Percentiles rank a stretch among this genome's conserved stretches.
These are phyloP conservation scores for Deuterostichococcus epilithicus DNA, from an alignment of 139 green algal genomes.

Conservation along the genomic window DNA sequence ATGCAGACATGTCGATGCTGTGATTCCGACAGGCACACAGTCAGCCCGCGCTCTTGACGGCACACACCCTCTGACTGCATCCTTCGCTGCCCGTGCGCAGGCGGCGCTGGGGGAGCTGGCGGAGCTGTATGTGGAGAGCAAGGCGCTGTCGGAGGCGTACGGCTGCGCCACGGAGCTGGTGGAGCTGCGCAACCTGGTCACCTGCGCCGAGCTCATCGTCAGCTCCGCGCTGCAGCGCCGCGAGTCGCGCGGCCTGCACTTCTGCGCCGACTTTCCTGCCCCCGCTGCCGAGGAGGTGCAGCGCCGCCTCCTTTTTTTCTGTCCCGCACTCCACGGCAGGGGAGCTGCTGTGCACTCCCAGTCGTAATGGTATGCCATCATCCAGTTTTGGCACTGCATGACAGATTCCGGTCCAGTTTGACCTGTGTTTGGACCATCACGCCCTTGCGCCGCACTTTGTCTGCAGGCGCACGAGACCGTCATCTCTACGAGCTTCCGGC, in stretches of 20 bases:
- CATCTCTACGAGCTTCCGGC: conserved; percentile 5
- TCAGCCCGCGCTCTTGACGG: too few relatives aligned
- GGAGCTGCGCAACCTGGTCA: conserved; percentile 88
- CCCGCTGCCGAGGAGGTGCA: conserved; percentile 18
- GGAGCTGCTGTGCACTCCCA: too few relatives aligned
- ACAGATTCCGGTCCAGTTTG: too few relatives aligned
- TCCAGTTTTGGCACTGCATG: too few relatives aligned
- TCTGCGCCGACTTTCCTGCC: conserved; percentile 62
- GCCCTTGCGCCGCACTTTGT: too few relatives aligned
- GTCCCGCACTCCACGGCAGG: too few relatives aligned
- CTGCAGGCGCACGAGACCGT: conserved; percentile 7
- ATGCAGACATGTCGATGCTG: too few relatives aligned
- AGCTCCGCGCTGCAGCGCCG: conserved; percentile 72
- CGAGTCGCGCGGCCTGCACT: conserved; percentile 86
- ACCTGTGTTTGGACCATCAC: too few relatives aligned
- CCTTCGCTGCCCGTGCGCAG: conserved; percentile 51
- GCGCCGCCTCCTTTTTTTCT: not conserved
- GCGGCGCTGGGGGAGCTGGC: conserved; percentile 41
- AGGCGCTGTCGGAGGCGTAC: conserved; percentile 46
- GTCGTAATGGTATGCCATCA: not conserved
- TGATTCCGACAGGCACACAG: too few relatives aligned
- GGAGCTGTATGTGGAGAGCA: conserved; percentile 55
- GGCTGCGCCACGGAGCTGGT: conserved; percentile 60
- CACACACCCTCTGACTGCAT: too few relatives aligned
- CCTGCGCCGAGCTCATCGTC: conserved; percentile 73